Evolutionary conservation across 371 early-diverging fungal genomes (phyloP), one percentile per base, ranked within the genome.

Genomic region (Mucor lusitanicus): DNA sequence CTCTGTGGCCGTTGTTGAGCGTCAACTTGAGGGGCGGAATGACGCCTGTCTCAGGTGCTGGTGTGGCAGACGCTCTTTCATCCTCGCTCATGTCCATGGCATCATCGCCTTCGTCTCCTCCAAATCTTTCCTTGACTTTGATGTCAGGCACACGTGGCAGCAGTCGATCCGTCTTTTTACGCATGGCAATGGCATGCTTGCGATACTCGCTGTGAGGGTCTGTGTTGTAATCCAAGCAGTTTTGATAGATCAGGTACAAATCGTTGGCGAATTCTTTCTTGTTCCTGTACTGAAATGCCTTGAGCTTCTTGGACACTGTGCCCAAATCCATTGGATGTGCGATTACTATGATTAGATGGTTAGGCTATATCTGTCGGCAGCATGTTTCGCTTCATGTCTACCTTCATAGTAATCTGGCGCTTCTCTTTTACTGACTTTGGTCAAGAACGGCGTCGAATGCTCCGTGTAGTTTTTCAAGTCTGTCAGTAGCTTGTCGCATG

Each of bases 361-460:
- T 2, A 48, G 35, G 25, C 9, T 44, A 17, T 7, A 30, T n/a
- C n/a, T n/a, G n/a, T n/a, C n/a, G n/a, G n/a, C 19, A 27, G 35
- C 35, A 35, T 35, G 11, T 33, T 3, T 33, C 30, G 8, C 7
- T 7, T 33, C 33, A 33, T 6, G 15, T 12, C 6, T 76, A 83
- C 85, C 86, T 57, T 94, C 93, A 77, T 89, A 93, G 73, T 99
- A 99, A 80, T 96, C 94, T 0, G 98, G 98, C 1, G 94, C 98
- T 44, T 98, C 98, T 53, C 92, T 89, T 68, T 93, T 92, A 74
- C 86, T 90, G 25, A 99, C 99, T 76, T 92, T 94, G 63, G 83
- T 88, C 21, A 96, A 78, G 73, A 99, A 99, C 4, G 97, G 97
- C 11, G 79, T 71, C 0, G 96, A 91, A 68, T 94, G 92, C 28